A percentile compares a stretch with the other conserved stretches of the same genome.
Evolutionary conservation across 805 yeast species (phyloP).

Genomic region (Ogataea corticis): DNA sequence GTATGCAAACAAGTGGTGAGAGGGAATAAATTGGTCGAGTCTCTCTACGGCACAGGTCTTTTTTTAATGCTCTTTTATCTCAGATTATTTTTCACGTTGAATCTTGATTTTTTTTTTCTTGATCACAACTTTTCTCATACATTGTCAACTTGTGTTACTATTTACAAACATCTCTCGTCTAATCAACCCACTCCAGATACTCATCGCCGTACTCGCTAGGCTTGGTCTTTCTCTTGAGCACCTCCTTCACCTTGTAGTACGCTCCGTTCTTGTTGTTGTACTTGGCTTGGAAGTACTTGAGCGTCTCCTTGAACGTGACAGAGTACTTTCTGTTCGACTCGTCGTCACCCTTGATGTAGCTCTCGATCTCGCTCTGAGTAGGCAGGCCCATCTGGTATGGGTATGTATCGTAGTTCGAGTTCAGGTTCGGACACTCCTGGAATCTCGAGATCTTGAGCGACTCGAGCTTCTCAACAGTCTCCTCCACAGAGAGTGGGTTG

Average conservation of each 20-base stretch:
- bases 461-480: slow-evolving; percentile 26
- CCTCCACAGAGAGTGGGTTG: slow-evolving; percentile 13
- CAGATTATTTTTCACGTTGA: no score
- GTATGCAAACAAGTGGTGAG: no score
- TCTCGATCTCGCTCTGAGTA: slow-evolving; percentile 59
- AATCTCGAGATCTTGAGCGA: slow-evolving; percentile 41
- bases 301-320: slow-evolving; percentile 66
- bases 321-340: slow-evolving; percentile 64
- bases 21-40: no score
- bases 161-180: slow-evolving; percentile 13
- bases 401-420: slow-evolving; percentile 40
- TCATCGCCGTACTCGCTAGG: slow-evolving; percentile 43
- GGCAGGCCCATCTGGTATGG: slow-evolving; percentile 81
- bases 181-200: slow-evolving; percentile 49
- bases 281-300: slow-evolving; percentile 56
- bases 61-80: background rate
- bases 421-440: slow-evolving; percentile 35
- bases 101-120: slow-evolving; percentile 1
- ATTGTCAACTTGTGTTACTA: background rate
- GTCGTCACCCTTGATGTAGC: slow-evolving; percentile 69
- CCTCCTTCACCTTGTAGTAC: slow-evolving; percentile 54
- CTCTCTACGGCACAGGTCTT: no score
- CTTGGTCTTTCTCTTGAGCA: slow-evolving; percentile 58
- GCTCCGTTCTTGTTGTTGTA: slow-evolving; percentile 62
- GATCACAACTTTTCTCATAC: background rate